These are phyloP conservation scores for Pythium phragmitis DNA, from an alignment of 352 stramenopile genomes.

Conservation along the genomic window DNA sequence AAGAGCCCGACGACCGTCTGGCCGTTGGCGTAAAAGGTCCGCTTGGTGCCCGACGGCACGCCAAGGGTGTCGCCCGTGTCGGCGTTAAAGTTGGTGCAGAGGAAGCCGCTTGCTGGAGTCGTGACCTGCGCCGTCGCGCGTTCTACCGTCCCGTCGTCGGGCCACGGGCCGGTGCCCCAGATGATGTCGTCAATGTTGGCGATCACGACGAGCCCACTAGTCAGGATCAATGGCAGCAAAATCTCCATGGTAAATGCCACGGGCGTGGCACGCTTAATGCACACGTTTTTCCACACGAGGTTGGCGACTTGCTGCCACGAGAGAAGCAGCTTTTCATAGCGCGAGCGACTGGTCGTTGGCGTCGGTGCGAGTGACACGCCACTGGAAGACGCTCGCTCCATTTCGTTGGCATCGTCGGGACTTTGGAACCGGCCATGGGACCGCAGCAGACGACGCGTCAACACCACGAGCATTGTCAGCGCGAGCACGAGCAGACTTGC, in stretches of 20 bases:
- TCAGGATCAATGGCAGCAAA: constrained; percentile 52
- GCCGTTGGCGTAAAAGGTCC: constrained; percentile 60
- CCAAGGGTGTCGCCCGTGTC: constrained; percentile 37
- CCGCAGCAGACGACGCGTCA: constrained; percentile 20
- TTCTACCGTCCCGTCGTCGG: constrained; percentile 16
- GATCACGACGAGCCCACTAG: constrained; percentile 53
- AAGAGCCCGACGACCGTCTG: constrained; percentile 33
- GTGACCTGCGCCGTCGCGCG: background rate
- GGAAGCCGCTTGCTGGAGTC: constrained; percentile 19
- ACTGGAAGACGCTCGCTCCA: background rate
- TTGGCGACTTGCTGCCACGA: constrained; percentile 57
- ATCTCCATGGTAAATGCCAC: constrained; percentile 61
- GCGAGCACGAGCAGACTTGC: constrained; percentile 27
- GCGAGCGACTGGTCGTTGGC: constrained; percentile 20
- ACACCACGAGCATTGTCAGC: constrained; percentile 22
- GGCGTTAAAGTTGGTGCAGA: constrained; percentile 38
- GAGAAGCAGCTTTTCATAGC: constrained; percentile 27
- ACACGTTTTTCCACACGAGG: constrained; percentile 73
- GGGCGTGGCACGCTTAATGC: constrained; percentile 45
- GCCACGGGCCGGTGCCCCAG: constrained; percentile 5
- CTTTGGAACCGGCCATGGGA: background rate
- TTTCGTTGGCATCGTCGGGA: background rate
- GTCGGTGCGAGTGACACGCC: background rate
- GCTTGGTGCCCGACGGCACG: constrained; percentile 40
- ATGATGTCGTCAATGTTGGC: constrained; percentile 59